Evolutionary conservation across 495 filamentous ascomycete species (phyloP).

Genomic region (Penicillium roqueforti): DNA sequence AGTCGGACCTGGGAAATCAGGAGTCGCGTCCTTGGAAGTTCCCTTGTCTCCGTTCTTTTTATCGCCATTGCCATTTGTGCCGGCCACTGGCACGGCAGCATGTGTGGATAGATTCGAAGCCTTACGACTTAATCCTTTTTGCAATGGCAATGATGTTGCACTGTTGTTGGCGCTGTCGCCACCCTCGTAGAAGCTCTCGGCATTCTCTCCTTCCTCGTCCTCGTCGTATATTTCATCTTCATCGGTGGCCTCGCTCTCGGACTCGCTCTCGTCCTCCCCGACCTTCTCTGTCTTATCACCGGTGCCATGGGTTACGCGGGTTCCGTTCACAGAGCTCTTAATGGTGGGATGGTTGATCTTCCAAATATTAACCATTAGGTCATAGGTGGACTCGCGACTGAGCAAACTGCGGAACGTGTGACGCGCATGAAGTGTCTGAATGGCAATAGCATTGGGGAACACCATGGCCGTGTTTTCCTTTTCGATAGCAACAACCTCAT

Average conservation of each 20-base stretch:
- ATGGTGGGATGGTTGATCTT: conserved; percentile 90
- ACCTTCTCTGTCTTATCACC: conserved; percentile 87
- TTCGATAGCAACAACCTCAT: conserved; percentile 93
- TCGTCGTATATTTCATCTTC: conserved; percentile 76
- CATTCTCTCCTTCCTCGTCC: conserved; percentile 58
- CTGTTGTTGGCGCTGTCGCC: conserved; percentile 57
- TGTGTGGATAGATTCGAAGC: conserved; percentile 55
- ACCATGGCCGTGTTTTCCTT: conserved; percentile 95
- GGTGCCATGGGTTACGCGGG: conserved; percentile 70
- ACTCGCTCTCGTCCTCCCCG: conserved; percentile 51
- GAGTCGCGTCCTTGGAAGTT: conserved; percentile 43
- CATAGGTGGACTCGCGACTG: conserved; percentile 92
- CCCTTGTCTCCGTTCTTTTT: conserved; percentile 49
- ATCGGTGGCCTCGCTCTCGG: conserved; percentile 53
- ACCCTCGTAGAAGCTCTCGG: conserved; percentile 56
- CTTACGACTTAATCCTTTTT: conserved; percentile 56
- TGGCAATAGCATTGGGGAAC: conserved; percentile 96
- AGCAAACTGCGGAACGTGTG: conserved; percentile 95
- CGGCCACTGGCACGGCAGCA: conserved; percentile 26
- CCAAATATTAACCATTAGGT: conserved; percentile 96
- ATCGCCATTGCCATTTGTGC: conserved; percentile 39
- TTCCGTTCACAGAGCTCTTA: conserved; percentile 83
- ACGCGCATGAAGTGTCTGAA: conserved; percentile 90
- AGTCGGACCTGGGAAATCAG: conserved; percentile 83
- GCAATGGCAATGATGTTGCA: conserved; percentile 51